Conservation (phyloP, 148 eudicot genomes). For the Salicornia ramosissima region DNA sequence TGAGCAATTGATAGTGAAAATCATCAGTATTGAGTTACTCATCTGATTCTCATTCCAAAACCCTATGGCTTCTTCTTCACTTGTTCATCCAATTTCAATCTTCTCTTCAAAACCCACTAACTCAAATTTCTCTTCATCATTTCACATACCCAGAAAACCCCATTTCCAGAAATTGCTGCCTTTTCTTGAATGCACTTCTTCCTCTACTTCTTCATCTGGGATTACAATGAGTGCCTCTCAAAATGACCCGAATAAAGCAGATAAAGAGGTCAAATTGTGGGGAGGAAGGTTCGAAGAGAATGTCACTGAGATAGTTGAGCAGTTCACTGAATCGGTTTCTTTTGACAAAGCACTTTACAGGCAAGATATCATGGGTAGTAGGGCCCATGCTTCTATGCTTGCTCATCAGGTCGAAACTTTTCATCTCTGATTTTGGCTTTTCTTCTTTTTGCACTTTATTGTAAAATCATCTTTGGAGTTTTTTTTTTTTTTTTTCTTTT, state of each 20-base stretch:
- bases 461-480: background rate
- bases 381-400: conserved; percentile 97
- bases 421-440: background rate
- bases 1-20: background rate
- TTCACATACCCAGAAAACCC: conserved; percentile 13
- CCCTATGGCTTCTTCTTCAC: conserved; percentile 11
- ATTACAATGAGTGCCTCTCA: conserved; percentile 16
- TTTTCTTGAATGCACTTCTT: conserved; percentile 8
- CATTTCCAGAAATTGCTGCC: background rate
- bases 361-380: conserved; percentile 90
- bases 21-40: no score
- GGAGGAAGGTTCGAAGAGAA: conserved; percentile 94
- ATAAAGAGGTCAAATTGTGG: conserved; percentile 83
- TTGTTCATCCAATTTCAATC: conserved; percentile 15
- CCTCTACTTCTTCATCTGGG: conserved; percentile 6
- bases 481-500: background rate
- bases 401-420: conserved; percentile 53
- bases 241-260: background rate
- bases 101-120: conserved; percentile 13
- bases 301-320: conserved; percentile 83
- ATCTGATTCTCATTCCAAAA: background rate
- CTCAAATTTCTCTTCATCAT: conserved; percentile 11
- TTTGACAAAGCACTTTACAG: conserved; percentile 80
- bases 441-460: background rate
- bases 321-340: conserved; percentile 89